A percentile compares a stretch with the other conserved stretches of the same genome.
Conservation (phyloP, 1,284 basidiomycete genomes). For the Cystobasidium sp. region DNA sequence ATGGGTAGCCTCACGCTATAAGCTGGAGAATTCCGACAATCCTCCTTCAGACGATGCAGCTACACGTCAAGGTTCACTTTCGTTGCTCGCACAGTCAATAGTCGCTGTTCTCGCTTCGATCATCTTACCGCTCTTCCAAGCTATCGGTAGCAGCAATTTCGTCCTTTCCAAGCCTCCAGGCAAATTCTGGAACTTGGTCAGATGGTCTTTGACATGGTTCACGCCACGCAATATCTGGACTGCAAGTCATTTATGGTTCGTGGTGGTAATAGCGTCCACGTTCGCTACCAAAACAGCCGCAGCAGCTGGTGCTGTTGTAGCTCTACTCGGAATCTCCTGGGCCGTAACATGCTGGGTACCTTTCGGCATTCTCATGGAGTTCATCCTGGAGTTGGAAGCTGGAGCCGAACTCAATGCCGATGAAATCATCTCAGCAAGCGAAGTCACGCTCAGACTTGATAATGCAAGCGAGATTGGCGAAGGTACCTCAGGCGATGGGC, state of each 20-base stretch:
- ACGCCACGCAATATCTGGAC: slow-evolving; percentile 91
- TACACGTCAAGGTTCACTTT: slow-evolving; percentile 79
- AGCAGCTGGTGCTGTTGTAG: slow-evolving; percentile 77
- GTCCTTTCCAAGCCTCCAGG: slow-evolving; percentile 43
- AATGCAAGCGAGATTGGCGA: slow-evolving; percentile 3
- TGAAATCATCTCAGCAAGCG: slow-evolving; percentile 29
- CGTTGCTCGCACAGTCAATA: slow-evolving; percentile 76
- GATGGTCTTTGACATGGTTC: slow-evolving; percentile 59
- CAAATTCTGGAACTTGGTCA: slow-evolving; percentile 47
- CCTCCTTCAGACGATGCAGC: slow-evolving; percentile 75
- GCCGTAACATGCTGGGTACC: slow-evolving; percentile 80
- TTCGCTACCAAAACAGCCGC: slow-evolving; percentile 77
- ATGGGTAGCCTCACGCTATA: slow-evolving; percentile 50
- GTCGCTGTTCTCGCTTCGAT: slow-evolving; percentile 73
- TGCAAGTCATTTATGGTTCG: slow-evolving; percentile 73
- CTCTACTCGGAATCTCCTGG: slow-evolving; percentile 88
- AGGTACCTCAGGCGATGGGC: not conserved
- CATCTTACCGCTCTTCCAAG: slow-evolving; percentile 74
- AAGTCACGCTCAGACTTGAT: slow-evolving; percentile 12
- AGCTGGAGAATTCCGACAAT: slow-evolving; percentile 60
- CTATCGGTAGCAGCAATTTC: slow-evolving; percentile 48
- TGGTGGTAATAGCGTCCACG: slow-evolving; percentile 74
- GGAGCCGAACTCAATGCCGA: slow-evolving; percentile 36
- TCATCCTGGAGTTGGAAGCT: slow-evolving; percentile 48
- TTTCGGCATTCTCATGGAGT: slow-evolving; percentile 53